Conservation (phyloP, 1,139 yeast species). For the Suhomyces coccinellae region DNA sequence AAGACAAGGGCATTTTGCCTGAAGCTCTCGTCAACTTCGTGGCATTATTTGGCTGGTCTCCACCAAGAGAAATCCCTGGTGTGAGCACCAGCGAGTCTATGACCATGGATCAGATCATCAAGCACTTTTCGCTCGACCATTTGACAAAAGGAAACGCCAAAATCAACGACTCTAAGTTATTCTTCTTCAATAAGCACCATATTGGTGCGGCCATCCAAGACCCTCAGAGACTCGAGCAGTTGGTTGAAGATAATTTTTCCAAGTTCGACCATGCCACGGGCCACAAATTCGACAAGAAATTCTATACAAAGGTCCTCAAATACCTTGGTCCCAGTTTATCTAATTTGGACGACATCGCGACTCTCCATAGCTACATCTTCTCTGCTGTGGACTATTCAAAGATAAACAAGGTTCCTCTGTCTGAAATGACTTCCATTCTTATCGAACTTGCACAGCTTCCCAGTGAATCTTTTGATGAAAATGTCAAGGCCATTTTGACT, state of each 20-base stretch:
- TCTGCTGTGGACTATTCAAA: constrained; percentile 34
- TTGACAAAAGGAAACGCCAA: constrained; percentile 93
- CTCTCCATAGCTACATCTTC: constrained; percentile 51
- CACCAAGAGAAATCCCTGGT: constrained; percentile 56
- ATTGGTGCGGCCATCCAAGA: constrained; percentile 41
- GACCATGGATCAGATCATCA: constrained; percentile 52
- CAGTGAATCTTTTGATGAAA: constrained; percentile 8
- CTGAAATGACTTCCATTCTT: constrained; percentile 1
- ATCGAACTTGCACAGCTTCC: constrained; percentile 2
- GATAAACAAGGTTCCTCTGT: constrained; percentile 14
- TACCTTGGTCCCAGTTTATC: constrained; percentile 43
- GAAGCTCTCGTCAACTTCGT: constrained; percentile 86
- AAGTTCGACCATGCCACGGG: constrained; percentile 15
- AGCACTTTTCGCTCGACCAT: constrained; percentile 56
- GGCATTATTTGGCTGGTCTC: constrained; percentile 94
- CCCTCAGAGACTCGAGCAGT: constrained; percentile 28
- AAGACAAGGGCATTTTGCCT: constrained; percentile 67
- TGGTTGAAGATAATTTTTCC: constrained; percentile 32
- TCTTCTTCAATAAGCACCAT: constrained; percentile 73
- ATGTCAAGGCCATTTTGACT: constrained; percentile 17
- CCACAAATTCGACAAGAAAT: constrained; percentile 20
- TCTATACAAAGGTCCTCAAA: constrained; percentile 27
- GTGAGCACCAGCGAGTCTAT: constrained; percentile 61
- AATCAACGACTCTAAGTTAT: constrained; percentile 75
- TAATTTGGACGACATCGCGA: constrained; percentile 48